phyloP scores from a whole-genome alignment of 495 filamentous ascomycete genomes.

The Penicillium cataractarum region DNA sequence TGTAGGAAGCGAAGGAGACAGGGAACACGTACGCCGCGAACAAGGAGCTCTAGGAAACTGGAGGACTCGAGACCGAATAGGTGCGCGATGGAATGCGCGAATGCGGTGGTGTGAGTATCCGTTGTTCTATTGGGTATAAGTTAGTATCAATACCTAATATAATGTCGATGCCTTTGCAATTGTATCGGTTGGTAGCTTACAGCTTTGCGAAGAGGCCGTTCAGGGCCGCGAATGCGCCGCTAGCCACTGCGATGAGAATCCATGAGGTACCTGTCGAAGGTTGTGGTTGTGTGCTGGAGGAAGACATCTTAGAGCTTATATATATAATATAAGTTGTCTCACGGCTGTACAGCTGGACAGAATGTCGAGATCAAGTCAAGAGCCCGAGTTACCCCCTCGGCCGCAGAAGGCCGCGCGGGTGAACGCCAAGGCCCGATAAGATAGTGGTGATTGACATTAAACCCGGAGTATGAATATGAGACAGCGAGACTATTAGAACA shows the following conservation, averaged over 20 bases:
- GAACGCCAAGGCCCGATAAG: constrained; percentile 26
- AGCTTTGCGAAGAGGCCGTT: constrained; percentile 97
- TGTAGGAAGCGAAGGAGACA: not conserved
- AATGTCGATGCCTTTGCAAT: not conserved
- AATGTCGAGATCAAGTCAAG: not conserved
- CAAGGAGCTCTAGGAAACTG: constrained; percentile 64
- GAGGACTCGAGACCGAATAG: constrained; percentile 54
- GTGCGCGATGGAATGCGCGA: constrained; percentile 65
- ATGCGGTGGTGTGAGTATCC: constrained; percentile 73
- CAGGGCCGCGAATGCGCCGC: constrained; percentile 86
- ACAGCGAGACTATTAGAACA: not conserved
- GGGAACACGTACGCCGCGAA: constrained; percentile 66
- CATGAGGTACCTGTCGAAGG: constrained; percentile 48
- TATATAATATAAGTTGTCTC: not conserved
- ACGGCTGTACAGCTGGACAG: not conserved
- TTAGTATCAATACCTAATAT: constrained; percentile 11
- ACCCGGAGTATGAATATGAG: not conserved
- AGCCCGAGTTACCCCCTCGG: not conserved
- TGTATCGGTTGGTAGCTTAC: constrained; percentile 51
- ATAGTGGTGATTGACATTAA: not conserved
- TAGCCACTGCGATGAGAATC: constrained; percentile 81
- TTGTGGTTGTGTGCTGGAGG: constrained; percentile 11
- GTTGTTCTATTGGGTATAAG: constrained; percentile 65
- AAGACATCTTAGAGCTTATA: constrained; percentile 17
- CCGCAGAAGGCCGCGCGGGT: constrained; percentile 7